phyloP scores from a whole-genome alignment of 2,329 filamentous ascomycete genomes.

The Penicillium freii region DNA sequence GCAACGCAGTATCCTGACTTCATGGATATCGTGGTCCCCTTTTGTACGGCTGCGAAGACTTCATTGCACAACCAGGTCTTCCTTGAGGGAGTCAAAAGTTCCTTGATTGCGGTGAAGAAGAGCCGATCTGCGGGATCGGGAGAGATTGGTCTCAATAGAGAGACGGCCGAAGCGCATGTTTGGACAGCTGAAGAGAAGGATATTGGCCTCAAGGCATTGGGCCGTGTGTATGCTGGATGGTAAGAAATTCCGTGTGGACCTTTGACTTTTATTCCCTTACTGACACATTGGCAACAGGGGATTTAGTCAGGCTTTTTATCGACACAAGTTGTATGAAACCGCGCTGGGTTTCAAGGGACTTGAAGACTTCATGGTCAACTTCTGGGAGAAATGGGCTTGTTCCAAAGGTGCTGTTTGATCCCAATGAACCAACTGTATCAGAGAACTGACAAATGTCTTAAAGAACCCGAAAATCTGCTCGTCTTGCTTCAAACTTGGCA shows the following conservation, averaged over 20 bases:
- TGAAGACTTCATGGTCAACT: constrained; percentile 70
- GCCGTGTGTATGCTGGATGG: constrained; percentile 73
- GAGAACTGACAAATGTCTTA: neutral
- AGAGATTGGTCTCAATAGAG: constrained; percentile 43
- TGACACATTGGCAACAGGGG: constrained; percentile 51
- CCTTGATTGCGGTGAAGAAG: constrained; percentile 58
- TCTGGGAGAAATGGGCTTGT: constrained; percentile 74
- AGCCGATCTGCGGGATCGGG: constrained; percentile 53
- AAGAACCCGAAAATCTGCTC: constrained; percentile 71
- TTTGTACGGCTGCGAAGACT: constrained; percentile 65
- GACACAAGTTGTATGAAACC: constrained; percentile 66
- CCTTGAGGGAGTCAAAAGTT: constrained; percentile 62
- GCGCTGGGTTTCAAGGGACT: constrained; percentile 64
- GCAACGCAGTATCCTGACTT: constrained; percentile 62
- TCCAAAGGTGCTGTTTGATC: constrained; percentile 53
- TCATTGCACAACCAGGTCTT: constrained; percentile 68
- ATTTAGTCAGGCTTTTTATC: constrained; percentile 75
- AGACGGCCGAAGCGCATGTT: constrained; percentile 40
- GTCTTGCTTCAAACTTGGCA: constrained; percentile 80
- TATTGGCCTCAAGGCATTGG: constrained; percentile 67
- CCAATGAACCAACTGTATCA: neutral
- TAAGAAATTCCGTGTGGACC: constrained; percentile 20
- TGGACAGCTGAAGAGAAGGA: constrained; percentile 57
- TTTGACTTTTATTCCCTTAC: neutral
- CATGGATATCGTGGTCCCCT: constrained; percentile 64